Conservation (phyloP, 768 basidiomycete genomes). For the Sistotremastrum suecicum region DNA sequence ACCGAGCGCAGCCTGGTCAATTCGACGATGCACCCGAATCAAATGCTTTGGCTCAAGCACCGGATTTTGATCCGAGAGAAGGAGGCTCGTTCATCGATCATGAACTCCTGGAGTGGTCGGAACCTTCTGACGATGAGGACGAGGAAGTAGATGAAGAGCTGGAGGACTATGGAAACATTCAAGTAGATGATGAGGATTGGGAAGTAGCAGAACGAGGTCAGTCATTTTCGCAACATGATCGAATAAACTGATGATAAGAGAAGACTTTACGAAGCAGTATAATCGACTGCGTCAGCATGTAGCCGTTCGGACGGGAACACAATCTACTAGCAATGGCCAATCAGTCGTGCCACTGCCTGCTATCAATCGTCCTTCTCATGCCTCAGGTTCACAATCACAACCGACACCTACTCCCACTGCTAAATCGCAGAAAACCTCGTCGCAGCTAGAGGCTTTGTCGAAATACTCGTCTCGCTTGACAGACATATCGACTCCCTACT, state of each 20-base stretch:
- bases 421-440: slow-evolving; percentile 44
- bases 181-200: slow-evolving; percentile 83
- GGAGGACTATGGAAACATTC: slow-evolving; percentile 37
- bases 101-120: slow-evolving; percentile 12
- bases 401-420: slow-evolving; percentile 13
- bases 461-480: slow-evolving; percentile 66
- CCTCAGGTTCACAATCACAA: slow-evolving; percentile 16
- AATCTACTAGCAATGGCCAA: slow-evolving; percentile 8
- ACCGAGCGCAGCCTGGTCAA: slow-evolving; percentile 24
- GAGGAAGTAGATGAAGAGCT: slow-evolving; percentile 25
- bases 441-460: slow-evolving; percentile 60
- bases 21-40: slow-evolving; percentile 46
- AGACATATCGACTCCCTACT: slow-evolving; percentile 63
- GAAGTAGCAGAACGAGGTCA: slow-evolving; percentile 71
- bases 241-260: slow-evolving; percentile 1
- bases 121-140: slow-evolving; percentile 22
- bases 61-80: slow-evolving; percentile 12
- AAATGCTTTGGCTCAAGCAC: slow-evolving; percentile 1
- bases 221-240: slow-evolving; percentile 9
- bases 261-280: slow-evolving; percentile 98
- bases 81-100: slow-evolving; percentile 22
- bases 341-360: slow-evolving; percentile 53
- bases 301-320: slow-evolving; percentile 64
- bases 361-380: slow-evolving; percentile 43
- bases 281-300: slow-evolving; percentile 89